These are phyloP conservation scores for Solanum clarkiae DNA, from an alignment of 257 asterid genomes.

Conservation along the genomic window DNA sequence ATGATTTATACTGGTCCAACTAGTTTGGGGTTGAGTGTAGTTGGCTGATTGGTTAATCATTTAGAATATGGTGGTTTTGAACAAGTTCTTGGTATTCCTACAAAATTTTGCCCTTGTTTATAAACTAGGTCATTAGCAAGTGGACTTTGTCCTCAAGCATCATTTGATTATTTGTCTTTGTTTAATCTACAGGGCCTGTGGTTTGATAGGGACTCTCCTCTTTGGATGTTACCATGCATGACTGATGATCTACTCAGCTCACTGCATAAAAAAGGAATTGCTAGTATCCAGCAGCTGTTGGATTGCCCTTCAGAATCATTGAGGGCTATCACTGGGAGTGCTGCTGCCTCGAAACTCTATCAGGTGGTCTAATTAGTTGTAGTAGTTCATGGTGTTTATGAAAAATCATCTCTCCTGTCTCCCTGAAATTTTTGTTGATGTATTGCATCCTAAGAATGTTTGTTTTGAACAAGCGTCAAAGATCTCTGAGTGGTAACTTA, in stretches of 20 bases:
- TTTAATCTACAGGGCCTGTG: constrained; percentile 60
- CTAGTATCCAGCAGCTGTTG: constrained; percentile 55
- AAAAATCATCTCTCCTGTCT: not conserved
- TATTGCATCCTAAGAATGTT: not conserved
- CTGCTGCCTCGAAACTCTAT: constrained; percentile 40
- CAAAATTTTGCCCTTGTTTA: not conserved
- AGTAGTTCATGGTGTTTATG: not conserved
- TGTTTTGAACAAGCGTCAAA: not conserved
- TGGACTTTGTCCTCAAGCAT: not conserved
- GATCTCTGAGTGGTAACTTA: not conserved
- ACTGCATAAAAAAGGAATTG: constrained; percentile 50
- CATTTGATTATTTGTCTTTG: not conserved
- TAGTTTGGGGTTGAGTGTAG: not conserved
- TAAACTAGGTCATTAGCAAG: not conserved
- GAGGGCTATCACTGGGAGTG: constrained; percentile 33
- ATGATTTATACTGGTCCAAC: not conserved
- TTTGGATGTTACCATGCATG: constrained; percentile 92
- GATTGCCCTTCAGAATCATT: constrained; percentile 34
- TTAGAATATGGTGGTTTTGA: not conserved
- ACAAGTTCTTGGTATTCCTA: not conserved
- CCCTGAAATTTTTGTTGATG: not conserved
- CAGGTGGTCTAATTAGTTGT: constrained; percentile 45
- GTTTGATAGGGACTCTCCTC: constrained; percentile 52
- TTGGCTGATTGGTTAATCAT: not conserved
- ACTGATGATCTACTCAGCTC: constrained; percentile 51